These are phyloP conservation scores for Fusarium foetens DNA, from an alignment of 2,329 filamentous ascomycete species.

Conservation along the genomic window DNA sequence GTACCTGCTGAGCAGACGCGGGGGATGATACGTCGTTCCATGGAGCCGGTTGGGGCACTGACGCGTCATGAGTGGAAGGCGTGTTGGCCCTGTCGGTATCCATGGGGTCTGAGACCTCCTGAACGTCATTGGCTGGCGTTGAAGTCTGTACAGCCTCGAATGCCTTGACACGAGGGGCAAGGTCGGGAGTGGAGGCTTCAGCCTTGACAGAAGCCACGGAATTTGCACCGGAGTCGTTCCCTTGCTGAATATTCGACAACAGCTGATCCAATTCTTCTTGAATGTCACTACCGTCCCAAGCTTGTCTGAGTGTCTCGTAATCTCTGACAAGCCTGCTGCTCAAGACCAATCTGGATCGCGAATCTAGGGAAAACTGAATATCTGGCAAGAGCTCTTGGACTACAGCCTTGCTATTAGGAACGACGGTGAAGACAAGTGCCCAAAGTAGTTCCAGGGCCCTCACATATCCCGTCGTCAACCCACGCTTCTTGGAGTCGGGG, in stretches of 20 bases:
- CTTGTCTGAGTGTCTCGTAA: neutral
- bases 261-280: neutral
- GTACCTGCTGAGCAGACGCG: neutral
- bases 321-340: neutral
- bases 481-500: neutral
- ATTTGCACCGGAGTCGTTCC: neutral
- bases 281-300: neutral
- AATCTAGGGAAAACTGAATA: neutral
- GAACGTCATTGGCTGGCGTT: neutral
- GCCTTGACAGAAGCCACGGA: neutral
- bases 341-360: neutral
- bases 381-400: neutral
- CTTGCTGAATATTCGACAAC: neutral
- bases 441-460: neutral
- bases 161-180: neutral
- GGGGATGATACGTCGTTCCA: neutral
- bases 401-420: neutral
- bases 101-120: neutral
- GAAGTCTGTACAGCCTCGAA: neutral
- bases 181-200: neutral
- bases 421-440: neutral
- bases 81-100: neutral
- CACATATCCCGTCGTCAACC: neutral
- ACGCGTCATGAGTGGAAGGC: neutral
- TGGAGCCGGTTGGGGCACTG: neutral